Percentiles rank a stretch among this genome's conserved stretches.
Conservation (phyloP, 2,329 filamentous ascomycete species). For the Trichoderma brevicompactum region DNA sequence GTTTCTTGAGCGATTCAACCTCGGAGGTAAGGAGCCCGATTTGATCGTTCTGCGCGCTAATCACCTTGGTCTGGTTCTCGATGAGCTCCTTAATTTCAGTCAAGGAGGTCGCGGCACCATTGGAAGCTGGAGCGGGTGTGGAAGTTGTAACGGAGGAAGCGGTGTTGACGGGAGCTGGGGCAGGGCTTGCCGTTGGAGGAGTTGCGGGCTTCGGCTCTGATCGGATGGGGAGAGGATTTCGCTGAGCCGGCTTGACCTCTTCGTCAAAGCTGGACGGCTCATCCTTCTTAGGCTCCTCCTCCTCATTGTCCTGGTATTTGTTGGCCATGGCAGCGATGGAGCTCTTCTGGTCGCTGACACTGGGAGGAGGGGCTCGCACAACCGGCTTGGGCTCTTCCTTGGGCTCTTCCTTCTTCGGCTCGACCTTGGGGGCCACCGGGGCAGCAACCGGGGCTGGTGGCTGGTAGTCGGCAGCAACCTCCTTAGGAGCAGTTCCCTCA, state of each 20-base stretch:
- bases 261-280: conserved; percentile 87
- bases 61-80: conserved; percentile 75
- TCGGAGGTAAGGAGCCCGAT: conserved; percentile 72
- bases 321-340: conserved; percentile 84
- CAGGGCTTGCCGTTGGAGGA: conserved; percentile 39
- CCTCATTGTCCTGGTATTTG: conserved; percentile 78
- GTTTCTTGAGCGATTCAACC: conserved; percentile 80
- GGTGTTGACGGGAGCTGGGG: conserved; percentile 29
- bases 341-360: conserved; percentile 81
- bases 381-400: conserved; percentile 60
- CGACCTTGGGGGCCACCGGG: conserved; percentile 49
- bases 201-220: conserved; percentile 49
- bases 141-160: conserved; percentile 38
- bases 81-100: conserved; percentile 78
- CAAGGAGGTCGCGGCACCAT: conserved; percentile 65
- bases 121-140: conserved; percentile 40
- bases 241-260: conserved; percentile 73
- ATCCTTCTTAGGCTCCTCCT: conserved; percentile 58
- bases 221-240: conserved; percentile 49
- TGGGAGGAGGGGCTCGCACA: conserved; percentile 57
- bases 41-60: conserved; percentile 76
- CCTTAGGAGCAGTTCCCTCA: conserved; percentile 78
- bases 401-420: conserved; percentile 45
- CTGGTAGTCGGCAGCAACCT: conserved; percentile 73
- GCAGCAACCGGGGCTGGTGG: conserved; percentile 52